Conservation (phyloP, 2,329 filamentous ascomycete species). For the Nigrograna mackinnonii region DNA sequence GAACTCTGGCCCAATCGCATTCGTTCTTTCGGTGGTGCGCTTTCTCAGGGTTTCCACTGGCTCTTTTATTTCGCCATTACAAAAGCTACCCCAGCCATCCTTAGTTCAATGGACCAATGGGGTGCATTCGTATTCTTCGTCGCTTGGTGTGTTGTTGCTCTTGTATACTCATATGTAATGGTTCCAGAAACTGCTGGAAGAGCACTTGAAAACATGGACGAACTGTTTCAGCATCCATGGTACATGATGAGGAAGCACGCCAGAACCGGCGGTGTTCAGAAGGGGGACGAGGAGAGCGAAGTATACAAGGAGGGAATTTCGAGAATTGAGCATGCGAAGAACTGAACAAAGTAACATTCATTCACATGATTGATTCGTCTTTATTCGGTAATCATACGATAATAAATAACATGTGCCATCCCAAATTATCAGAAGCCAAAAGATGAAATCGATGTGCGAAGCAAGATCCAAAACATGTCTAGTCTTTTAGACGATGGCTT, state of each 20-base stretch:
- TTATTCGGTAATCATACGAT: too few species aligned
- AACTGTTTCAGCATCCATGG: conserved; percentile 35
- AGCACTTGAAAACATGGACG: conserved; percentile 44
- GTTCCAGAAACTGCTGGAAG: conserved; percentile 46
- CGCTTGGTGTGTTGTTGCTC: conserved; percentile 40
- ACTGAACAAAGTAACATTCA: too few species aligned
- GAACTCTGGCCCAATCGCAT: conserved; percentile 53
- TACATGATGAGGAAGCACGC: background rate
- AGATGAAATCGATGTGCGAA: too few species aligned
- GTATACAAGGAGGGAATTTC: background rate
- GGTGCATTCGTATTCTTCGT: conserved; percentile 50
- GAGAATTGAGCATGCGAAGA: background rate
- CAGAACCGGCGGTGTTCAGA: background rate
- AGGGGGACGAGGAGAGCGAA: background rate
- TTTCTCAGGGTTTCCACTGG: conserved; percentile 47
- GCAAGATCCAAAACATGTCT: too few species aligned
- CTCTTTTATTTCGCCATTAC: conserved; percentile 47
- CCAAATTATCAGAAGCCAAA: too few species aligned
- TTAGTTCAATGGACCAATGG: conserved; percentile 42
- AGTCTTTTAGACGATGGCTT: too few species aligned
- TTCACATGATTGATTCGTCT: too few species aligned
- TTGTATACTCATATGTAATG: conserved; percentile 44
- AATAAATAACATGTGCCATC: too few species aligned
- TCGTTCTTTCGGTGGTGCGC: conserved; percentile 47
- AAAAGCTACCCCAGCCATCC: conserved; percentile 37